Base-by-base conservation (phyloP, 208 protist species). In the Trypanosoma avium region DNA sequence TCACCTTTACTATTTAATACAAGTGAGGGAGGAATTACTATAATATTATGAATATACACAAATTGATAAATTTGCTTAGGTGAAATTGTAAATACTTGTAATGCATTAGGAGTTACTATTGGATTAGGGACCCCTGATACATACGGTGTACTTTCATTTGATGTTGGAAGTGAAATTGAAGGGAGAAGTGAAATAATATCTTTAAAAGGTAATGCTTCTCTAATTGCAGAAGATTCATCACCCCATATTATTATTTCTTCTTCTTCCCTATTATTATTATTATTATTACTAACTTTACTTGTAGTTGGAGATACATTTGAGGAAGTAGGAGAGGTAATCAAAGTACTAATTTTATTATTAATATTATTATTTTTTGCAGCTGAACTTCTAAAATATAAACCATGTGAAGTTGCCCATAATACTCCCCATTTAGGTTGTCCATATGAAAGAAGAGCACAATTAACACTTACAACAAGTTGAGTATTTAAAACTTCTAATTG, bases 21-120 rank as follows among this genome's bases (percentile, higher is more conserved):
- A 36, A 5, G n/a, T 8, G 64, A 52, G 5, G 75, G 78, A 42
- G 70, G 75, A 55, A 70, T 67, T 12, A 86, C 59, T 27, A 75
- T 73, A 8, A 90, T 53, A 3, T 70, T 57, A 38, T 63, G 61
- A 4, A 86, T 42, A 24, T 58, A 56, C 1, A 86, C 40, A 61
- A 90, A 90, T 62, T 90, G 83, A 55, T 82, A 71, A 2, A 90
- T 63, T 13, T 80, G 82, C 38, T 54, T 55, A 22, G 38, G 64
- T 10, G 61, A 72, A 9, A 75, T 67, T 27, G 79, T 77, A 67
- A 90, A 90, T 24, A 84, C 70, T 57, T 89, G 83, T 54, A 90
- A 53, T 21, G 79, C 70, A 3, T 60, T 86, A n/a, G 83, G 76
- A 7, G 50, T 49, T 17, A 90, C 79, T 17, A 82, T 64, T 4